phyloP scores from a whole-genome alignment of 768 basidiomycete genomes.

The Pisolithus microcarpus region DNA sequence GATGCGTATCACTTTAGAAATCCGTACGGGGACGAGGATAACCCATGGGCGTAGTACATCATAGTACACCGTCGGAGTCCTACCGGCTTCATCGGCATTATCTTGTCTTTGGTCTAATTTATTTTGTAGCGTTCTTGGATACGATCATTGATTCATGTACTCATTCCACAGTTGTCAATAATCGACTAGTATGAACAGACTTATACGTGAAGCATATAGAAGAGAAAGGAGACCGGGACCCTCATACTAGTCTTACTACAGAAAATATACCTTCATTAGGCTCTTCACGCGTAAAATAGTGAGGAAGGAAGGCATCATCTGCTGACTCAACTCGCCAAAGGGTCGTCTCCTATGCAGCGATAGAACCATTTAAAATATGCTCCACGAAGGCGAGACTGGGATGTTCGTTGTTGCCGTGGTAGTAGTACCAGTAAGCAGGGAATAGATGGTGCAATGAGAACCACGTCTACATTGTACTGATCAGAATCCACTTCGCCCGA shows the following conservation, averaged over 20 bases:
- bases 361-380: not conserved
- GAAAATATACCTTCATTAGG: too few species aligned
- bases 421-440: conserved; percentile 31
- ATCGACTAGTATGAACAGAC: too few species aligned
- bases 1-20: conserved; percentile 6
- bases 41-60: conserved; percentile 27
- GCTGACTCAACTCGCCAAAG: too few species aligned
- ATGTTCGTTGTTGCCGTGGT: conserved; percentile 12
- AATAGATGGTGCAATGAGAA: conserved; percentile 29
- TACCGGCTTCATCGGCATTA: too few species aligned
- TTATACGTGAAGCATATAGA: too few species aligned
- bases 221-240: too few species aligned
- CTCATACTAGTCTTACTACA: too few species aligned
- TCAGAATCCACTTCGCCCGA: not conserved
- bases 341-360: not conserved
- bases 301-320: not conserved
- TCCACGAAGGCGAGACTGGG: conserved; percentile 17
- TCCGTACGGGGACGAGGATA: conserved; percentile 14
- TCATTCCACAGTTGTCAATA: too few species aligned
- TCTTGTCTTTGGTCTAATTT: too few species aligned
- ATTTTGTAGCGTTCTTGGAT: too few species aligned
- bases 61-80: not conserved
- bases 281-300: not conserved
- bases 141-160: too few species aligned
- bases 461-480: conserved; percentile 22